Conservation (phyloP, 306 rosid genomes). For the Malus asiatica region DNA sequence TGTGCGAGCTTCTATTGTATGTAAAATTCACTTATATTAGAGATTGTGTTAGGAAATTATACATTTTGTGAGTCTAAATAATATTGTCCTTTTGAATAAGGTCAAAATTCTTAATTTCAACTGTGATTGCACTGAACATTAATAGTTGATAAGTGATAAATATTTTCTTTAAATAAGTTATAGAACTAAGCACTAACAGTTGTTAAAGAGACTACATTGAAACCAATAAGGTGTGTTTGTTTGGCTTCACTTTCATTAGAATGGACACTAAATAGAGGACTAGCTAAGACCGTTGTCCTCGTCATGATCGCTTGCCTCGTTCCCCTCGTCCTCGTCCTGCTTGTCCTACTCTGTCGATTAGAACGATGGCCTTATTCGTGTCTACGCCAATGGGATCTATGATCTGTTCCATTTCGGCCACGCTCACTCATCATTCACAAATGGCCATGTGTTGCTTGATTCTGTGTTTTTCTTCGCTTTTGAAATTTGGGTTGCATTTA, state of each 20-base stretch:
- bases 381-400: conserved; percentile 97
- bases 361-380: conserved; percentile 62
- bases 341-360: conserved; percentile 15
- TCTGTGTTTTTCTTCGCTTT: not conserved
- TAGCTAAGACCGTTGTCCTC: no score
- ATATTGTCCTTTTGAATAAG: not conserved
- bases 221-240: not conserved
- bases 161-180: no score
- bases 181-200: no score
- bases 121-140: no score
- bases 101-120: not conserved
- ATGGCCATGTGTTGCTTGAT: not conserved
- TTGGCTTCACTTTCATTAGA: no score
- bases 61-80: no score
- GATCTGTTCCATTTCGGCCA: conserved; percentile 96
- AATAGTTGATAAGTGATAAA: not conserved
- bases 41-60: not conserved
- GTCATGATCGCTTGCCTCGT: no score
- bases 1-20: not conserved
- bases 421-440: conserved; percentile 33
- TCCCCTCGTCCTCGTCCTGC: no score
- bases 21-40: not conserved
- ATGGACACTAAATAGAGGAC: no score
- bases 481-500: not conserved
- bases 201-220: no score